phyloP scores from a whole-genome alignment of 306 rosid genomes.

The Prunus kanzakura region DNA sequence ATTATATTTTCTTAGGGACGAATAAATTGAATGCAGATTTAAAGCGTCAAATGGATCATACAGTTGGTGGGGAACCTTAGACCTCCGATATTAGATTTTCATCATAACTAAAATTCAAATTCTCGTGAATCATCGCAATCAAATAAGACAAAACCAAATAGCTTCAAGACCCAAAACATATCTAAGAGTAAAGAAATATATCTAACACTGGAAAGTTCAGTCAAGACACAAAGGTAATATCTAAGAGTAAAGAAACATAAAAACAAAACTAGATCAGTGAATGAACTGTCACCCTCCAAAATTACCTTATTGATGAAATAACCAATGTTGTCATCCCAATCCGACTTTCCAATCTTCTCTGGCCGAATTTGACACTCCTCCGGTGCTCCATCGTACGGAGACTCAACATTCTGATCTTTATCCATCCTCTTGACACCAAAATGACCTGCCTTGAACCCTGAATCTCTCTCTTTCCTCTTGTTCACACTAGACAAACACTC shows the following conservation, averaged over 20 bases:
- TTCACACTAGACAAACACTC: constrained; percentile 32
- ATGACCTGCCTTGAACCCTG: constrained; percentile 43
- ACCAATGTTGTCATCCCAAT: constrained; percentile 55
- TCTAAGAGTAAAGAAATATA: too few species aligned
- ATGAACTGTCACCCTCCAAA: background rate
- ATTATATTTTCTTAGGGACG: background rate
- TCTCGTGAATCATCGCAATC: constrained; percentile 1
- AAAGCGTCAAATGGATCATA: constrained; percentile 18
- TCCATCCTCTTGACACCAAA: constrained; percentile 61
- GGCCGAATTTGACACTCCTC: constrained; percentile 32
- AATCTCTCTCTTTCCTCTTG: constrained; percentile 43
- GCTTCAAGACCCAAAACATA: too few species aligned
- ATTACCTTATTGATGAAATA: constrained; percentile 89
- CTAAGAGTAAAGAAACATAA: background rate
- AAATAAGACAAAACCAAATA: background rate
- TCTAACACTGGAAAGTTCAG: background rate
- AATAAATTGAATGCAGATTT: background rate
- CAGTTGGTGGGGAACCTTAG: background rate
- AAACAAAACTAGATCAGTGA: background rate
- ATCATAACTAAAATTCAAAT: background rate
- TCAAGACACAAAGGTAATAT: background rate
- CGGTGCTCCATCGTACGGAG: constrained; percentile 52
- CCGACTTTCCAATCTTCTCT: constrained; percentile 31
- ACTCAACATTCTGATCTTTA: constrained; percentile 46
- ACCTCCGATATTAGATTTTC: background rate